Conservation (phyloP, 2,329 filamentous ascomycete species). For the Ceratocystis harringtonii region DNA sequence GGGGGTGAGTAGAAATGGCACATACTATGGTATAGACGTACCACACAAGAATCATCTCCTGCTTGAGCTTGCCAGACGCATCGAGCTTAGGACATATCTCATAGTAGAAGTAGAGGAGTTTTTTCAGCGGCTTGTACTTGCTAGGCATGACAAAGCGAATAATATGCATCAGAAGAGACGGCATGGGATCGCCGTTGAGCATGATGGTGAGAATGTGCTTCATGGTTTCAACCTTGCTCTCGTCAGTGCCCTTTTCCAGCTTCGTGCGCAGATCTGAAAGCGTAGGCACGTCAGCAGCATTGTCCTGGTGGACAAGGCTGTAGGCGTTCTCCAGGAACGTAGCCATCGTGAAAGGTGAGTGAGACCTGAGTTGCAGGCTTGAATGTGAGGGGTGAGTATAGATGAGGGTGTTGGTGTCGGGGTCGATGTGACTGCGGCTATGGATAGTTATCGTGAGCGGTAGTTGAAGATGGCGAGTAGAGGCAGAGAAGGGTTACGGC, state of each 20-base stretch:
- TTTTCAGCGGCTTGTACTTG: slow-evolving; percentile 92
- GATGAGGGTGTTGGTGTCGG: no score
- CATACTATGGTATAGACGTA: slow-evolving; percentile 26
- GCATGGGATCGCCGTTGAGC: slow-evolving; percentile 95
- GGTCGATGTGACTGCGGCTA: no score
- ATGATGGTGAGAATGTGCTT: slow-evolving; percentile 92
- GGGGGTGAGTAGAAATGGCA: slow-evolving; percentile 20
- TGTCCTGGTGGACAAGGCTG: slow-evolving; percentile 95
- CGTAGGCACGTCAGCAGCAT: slow-evolving; percentile 79
- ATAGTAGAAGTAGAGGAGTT: slow-evolving; percentile 97
- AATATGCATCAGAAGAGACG: slow-evolving; percentile 94
- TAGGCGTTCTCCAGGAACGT: slow-evolving; percentile 89
- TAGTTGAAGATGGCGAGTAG: not conserved
- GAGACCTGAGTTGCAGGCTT: no score
- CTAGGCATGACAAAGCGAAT: slow-evolving; percentile 99
- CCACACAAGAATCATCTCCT: slow-evolving; percentile 99
- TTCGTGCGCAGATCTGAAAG: slow-evolving; percentile 84
- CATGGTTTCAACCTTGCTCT: slow-evolving; percentile 89
- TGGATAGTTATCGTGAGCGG: not conserved
- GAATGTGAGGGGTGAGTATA: no score
- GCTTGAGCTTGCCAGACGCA: slow-evolving; percentile 82
- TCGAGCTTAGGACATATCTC: slow-evolving; percentile 97
- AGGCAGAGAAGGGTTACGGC: not conserved
- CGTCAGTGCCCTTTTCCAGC: slow-evolving; percentile 86
- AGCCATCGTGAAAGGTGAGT: slow-evolving; percentile 53